Percentiles rank a stretch among this genome's conserved stretches.
Conservation (phyloP, 208 protist species). For the Acanthamoeba castellanii region DNA sequence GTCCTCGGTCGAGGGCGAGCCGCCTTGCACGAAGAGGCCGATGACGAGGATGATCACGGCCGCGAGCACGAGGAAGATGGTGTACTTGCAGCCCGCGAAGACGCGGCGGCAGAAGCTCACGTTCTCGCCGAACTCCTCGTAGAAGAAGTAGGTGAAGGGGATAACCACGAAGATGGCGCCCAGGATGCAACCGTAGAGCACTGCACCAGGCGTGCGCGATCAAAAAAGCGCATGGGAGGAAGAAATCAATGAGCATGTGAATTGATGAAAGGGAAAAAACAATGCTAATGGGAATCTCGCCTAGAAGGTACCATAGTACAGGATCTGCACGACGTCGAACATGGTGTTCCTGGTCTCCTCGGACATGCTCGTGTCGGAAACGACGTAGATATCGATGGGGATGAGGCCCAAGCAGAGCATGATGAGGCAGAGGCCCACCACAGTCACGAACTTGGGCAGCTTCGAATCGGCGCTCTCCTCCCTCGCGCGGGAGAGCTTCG, state of each 20-base stretch:
- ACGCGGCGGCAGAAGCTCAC: constrained; percentile 49
- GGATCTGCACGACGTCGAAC: constrained; percentile 26
- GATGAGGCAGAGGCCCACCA: constrained; percentile 32
- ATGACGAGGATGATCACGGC: constrained; percentile 52
- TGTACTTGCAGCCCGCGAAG: constrained; percentile 73
- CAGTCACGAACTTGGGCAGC: constrained; percentile 52
- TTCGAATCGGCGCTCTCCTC: constrained; percentile 35
- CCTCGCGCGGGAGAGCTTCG: background rate
- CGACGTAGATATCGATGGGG: constrained; percentile 65
- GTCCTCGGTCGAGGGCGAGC: constrained; percentile 38
- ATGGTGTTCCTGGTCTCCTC: background rate
- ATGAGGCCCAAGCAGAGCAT: constrained; percentile 51
- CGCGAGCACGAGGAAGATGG: constrained; percentile 49
- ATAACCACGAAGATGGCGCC: constrained; percentile 67
- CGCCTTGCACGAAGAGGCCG: constrained; percentile 69
- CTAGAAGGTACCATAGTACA: constrained; percentile 50
- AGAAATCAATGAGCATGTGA: background rate
- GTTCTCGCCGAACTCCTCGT: constrained; percentile 68
- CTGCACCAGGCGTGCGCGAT: background rate
- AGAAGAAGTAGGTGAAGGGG: constrained; percentile 75
- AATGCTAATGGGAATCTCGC: background rate
- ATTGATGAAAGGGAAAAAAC: background rate
- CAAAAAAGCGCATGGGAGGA: background rate
- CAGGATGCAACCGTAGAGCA: constrained; percentile 67
- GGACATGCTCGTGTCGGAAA: constrained; percentile 39